phyloP scores from a whole-genome alignment of 1,284 basidiomycete species.

The Ganoderma multipileum region DNA sequence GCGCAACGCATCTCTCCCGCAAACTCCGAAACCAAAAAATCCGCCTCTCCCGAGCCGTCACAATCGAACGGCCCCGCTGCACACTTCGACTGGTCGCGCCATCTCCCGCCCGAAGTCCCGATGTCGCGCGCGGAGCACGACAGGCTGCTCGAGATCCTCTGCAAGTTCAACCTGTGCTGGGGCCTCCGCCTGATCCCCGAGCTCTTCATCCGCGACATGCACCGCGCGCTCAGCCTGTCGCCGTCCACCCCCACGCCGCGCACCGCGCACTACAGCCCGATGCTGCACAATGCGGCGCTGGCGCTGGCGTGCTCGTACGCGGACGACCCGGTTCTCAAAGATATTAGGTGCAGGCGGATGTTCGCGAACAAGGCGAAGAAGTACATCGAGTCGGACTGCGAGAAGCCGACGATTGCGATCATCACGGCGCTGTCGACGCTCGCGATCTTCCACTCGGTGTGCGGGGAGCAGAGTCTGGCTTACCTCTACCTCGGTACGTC shows the following conservation, averaged over 20 bases:
- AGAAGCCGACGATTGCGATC: slow-evolving; percentile 62
- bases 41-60: slow-evolving; percentile 23
- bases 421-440: slow-evolving; percentile 65
- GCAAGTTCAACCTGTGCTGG: slow-evolving; percentile 70
- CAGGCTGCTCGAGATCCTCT: slow-evolving; percentile 58
- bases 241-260: slow-evolving; percentile 51
- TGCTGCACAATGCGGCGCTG: slow-evolving; percentile 73
- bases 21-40: slow-evolving; percentile 26
- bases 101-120: slow-evolving; percentile 54
- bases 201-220: slow-evolving; percentile 69
- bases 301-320: slow-evolving; percentile 65
- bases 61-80: slow-evolving; percentile 35
- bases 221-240: slow-evolving; percentile 54
- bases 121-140: slow-evolving; percentile 62
- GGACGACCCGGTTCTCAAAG: slow-evolving; percentile 57
- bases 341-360: slow-evolving; percentile 50
- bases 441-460: slow-evolving; percentile 62
- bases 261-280: slow-evolving; percentile 70
- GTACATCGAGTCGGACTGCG: slow-evolving; percentile 62
- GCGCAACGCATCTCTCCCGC: slow-evolving; percentile 33
- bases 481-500: slow-evolving; percentile 63
- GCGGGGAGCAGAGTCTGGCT: slow-evolving; percentile 62
- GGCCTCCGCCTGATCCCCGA: slow-evolving; percentile 50
- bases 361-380: slow-evolving; percentile 63
- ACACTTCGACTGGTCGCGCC: slow-evolving; percentile 62